These are phyloP conservation scores for Aspergillus oerlinghausenensis DNA, from an alignment of 2,329 filamentous ascomycete genomes.

Conservation along the genomic window DNA sequence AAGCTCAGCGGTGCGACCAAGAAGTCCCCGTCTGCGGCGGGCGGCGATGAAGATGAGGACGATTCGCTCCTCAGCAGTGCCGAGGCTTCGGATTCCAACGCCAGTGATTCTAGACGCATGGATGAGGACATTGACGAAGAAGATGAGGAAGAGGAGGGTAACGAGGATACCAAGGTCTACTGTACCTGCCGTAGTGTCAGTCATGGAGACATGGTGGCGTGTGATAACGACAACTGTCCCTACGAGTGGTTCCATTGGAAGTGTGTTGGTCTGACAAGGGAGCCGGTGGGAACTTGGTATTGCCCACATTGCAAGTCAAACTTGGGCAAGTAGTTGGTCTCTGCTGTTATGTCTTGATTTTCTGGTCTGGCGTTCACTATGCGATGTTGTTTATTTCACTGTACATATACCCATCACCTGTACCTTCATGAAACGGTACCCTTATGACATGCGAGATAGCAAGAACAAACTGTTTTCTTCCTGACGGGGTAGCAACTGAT, in stretches of 20 bases:
- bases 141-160: slow-evolving; percentile 47
- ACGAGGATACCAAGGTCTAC: slow-evolving; percentile 58
- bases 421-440: neutral
- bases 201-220: slow-evolving; percentile 65
- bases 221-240: slow-evolving; percentile 60
- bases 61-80: slow-evolving; percentile 52
- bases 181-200: slow-evolving; percentile 63
- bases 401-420: slow-evolving; percentile 20
- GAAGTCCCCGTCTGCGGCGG: slow-evolving; percentile 38
- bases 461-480: no score
- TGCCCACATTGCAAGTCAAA: slow-evolving; percentile 49
- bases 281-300: slow-evolving; percentile 56
- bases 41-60: slow-evolving; percentile 47
- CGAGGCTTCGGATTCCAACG: slow-evolving; percentile 44
- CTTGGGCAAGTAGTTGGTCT: slow-evolving; percentile 28
- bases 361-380: neutral
- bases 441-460: neutral
- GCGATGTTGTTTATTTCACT: slow-evolving; percentile 4
- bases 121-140: slow-evolving; percentile 44
- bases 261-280: slow-evolving; percentile 58
- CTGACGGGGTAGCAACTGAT: neutral
- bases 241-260: slow-evolving; percentile 66
- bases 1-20: slow-evolving; percentile 32
- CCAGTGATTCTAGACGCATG: slow-evolving; percentile 22
- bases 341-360: neutral